phyloP scores from a whole-genome alignment of 768 basidiomycete species.

The Amylocystis lapponica region DNA sequence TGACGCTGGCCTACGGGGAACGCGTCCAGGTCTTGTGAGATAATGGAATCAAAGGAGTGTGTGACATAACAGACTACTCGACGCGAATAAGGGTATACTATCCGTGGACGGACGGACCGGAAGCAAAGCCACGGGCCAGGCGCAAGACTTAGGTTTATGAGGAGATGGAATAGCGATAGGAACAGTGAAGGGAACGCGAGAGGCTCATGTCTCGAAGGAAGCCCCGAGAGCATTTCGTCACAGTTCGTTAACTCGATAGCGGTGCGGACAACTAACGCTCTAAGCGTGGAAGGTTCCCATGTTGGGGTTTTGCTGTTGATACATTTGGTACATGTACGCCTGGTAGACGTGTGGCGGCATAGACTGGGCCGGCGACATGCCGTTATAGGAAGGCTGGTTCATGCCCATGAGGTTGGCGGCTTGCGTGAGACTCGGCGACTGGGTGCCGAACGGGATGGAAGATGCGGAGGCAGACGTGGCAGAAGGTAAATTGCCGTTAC shows the following conservation, averaged over 20 bases:
- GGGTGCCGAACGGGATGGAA: slow-evolving; percentile 47
- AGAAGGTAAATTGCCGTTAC: slow-evolving; percentile 39
- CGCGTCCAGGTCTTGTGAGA: slow-evolving; percentile 16
- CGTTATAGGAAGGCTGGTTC: slow-evolving; percentile 60
- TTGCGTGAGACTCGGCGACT: slow-evolving; percentile 57
- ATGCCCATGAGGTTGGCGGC: slow-evolving; percentile 54
- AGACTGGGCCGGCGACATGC: slow-evolving; percentile 50
- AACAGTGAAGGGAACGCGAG: slow-evolving; percentile 5
- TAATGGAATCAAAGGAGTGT: slow-evolving; percentile 14
- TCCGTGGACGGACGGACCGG: slow-evolving; percentile 1
- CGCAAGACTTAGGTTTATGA: slow-evolving; percentile 11
- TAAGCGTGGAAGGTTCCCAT: slow-evolving; percentile 63
- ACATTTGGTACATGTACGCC: slow-evolving; percentile 80
- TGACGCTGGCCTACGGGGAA: slow-evolving; percentile 13
- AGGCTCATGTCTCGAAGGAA: slow-evolving; percentile 15
- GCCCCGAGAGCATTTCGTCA: slow-evolving; percentile 16
- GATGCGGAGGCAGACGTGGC: slow-evolving; percentile 17
- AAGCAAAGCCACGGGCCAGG: slow-evolving; percentile 1
- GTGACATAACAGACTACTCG: slow-evolving; percentile 6
- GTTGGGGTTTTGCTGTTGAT: slow-evolving; percentile 71
- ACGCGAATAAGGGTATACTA: slow-evolving; percentile 10
- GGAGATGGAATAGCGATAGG: slow-evolving; percentile 9
- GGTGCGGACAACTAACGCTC: slow-evolving; percentile 13
- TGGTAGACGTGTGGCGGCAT: slow-evolving; percentile 68
- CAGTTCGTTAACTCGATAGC: slow-evolving; percentile 20